Evolutionary conservation across 2,329 filamentous ascomycete genomes (phyloP).

Genomic region (Aureobasidium zeae): DNA sequence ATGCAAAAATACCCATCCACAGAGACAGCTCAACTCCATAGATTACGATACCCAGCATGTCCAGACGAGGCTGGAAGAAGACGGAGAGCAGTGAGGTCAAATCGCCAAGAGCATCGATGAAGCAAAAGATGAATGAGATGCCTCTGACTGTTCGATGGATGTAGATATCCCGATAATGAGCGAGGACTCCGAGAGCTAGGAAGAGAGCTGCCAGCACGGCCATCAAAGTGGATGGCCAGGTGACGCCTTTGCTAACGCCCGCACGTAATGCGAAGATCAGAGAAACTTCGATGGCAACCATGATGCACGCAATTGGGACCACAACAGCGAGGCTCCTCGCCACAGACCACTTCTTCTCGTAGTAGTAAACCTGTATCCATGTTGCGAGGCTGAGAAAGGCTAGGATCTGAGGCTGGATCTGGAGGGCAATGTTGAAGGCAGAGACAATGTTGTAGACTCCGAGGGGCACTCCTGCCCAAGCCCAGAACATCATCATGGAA

Average conservation of each 20-base stretch:
- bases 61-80: slow-evolving; percentile 49
- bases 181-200: slow-evolving; percentile 55
- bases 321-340: slow-evolving; percentile 42
- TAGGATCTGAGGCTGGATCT: slow-evolving; percentile 49
- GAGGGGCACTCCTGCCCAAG: slow-evolving; percentile 56
- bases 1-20: slow-evolving; percentile 59
- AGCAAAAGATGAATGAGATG: slow-evolving; percentile 64
- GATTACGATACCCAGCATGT: slow-evolving; percentile 56
- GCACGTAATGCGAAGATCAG: slow-evolving; percentile 49
- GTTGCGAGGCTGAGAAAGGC: slow-evolving; percentile 43
- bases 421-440: slow-evolving; percentile 44
- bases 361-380: slow-evolving; percentile 50
- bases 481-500: slow-evolving; percentile 66
- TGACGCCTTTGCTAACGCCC: slow-evolving; percentile 35
- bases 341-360: slow-evolving; percentile 47
- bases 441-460: slow-evolving; percentile 52
- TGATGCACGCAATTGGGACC: slow-evolving; percentile 42
- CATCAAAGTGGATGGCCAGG: slow-evolving; percentile 60
- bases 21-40: slow-evolving; percentile 57
- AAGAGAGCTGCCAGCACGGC: slow-evolving; percentile 55
- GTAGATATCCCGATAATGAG: slow-evolving; percentile 64
- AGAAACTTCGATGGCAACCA: slow-evolving; percentile 51
- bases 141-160: slow-evolving; percentile 56
- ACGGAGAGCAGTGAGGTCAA: slow-evolving; percentile 57
- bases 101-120: slow-evolving; percentile 60